These are phyloP conservation scores for Penstemon barbatus DNA, from an alignment of 257 asterid genomes.

Conservation along the genomic window DNA sequence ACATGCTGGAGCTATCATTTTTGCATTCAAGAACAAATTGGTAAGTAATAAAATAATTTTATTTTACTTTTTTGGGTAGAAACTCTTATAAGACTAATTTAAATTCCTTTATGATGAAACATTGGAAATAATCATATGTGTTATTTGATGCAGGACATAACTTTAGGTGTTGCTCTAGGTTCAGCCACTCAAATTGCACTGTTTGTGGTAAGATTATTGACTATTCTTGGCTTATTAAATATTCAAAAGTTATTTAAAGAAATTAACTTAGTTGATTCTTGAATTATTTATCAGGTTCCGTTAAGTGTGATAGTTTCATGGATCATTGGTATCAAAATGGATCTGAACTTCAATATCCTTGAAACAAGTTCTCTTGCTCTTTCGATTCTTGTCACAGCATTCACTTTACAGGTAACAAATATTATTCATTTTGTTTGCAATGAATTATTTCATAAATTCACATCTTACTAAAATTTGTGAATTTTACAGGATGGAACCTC, in stretches of 20 bases:
- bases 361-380: slow-evolving; percentile 70
- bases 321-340: slow-evolving; percentile 68
- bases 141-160: slow-evolving; percentile 48
- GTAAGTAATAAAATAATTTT: slow-evolving; percentile 33
- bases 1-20: slow-evolving; percentile 90
- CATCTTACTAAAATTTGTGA: not conserved
- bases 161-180: slow-evolving; percentile 63
- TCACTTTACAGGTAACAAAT: slow-evolving; percentile 60
- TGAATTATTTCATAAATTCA: not conserved
- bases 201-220: slow-evolving; percentile 66
- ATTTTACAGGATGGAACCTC: slow-evolving; percentile 80
- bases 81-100: not conserved
- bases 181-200: slow-evolving; percentile 69
- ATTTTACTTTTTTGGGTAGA: not conserved
- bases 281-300: slow-evolving; percentile 51
- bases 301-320: slow-evolving; percentile 62
- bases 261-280: not conserved
- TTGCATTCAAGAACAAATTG: slow-evolving; percentile 90
- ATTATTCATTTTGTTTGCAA: not conserved
- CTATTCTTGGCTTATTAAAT: no score
- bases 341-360: slow-evolving; percentile 58
- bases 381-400: slow-evolving; percentile 64
- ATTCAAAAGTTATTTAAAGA: not conserved
- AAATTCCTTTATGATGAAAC: not conserved
- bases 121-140: not conserved